These are phyloP conservation scores for Metschnikowia chrysomelidarum DNA, from an alignment of 805 yeast genomes.

Conservation along the genomic window DNA sequence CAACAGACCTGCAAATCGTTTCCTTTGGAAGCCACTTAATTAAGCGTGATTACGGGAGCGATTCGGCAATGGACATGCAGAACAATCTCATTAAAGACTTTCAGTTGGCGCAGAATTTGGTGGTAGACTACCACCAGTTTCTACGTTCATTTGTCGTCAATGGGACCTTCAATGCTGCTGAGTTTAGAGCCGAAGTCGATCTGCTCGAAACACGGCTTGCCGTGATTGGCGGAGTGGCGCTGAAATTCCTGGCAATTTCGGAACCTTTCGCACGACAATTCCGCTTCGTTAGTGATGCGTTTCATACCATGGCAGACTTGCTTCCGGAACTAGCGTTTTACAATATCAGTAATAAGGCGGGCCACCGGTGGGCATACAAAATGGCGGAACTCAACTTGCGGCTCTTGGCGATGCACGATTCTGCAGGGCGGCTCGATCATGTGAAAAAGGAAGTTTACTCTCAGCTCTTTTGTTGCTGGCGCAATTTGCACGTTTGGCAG, in stretches of 20 bases:
- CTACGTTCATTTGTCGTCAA: background rate
- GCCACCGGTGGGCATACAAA: slow-evolving; percentile 2
- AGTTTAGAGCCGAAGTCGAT: background rate
- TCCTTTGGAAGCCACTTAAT: too few species aligned
- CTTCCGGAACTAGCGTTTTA: background rate
- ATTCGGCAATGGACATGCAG: too few species aligned
- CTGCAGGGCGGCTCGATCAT: background rate
- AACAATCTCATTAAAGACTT: too few species aligned
- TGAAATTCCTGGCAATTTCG: too few species aligned
- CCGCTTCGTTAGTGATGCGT: background rate
- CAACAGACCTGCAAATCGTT: too few species aligned
- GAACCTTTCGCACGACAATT: background rate
- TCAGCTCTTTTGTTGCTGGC: slow-evolving; percentile 1
- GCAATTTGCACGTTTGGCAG: background rate
- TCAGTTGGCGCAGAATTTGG: too few species aligned
- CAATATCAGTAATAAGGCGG: background rate
- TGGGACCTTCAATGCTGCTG: background rate
- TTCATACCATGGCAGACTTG: slow-evolving; percentile 1
- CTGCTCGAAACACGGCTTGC: background rate
- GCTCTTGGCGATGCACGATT: slow-evolving; percentile 1
- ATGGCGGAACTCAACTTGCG: slow-evolving; percentile 4
- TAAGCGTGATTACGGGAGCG: too few species aligned
- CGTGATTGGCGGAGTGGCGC: background rate
- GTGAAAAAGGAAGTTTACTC: background rate
- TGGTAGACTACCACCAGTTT: too few species aligned